Evolutionary conservation across 805 yeast species (phyloP), one percentile per base, ranked within the genome.

Genomic region (Kodamaea laetipori): DNA sequence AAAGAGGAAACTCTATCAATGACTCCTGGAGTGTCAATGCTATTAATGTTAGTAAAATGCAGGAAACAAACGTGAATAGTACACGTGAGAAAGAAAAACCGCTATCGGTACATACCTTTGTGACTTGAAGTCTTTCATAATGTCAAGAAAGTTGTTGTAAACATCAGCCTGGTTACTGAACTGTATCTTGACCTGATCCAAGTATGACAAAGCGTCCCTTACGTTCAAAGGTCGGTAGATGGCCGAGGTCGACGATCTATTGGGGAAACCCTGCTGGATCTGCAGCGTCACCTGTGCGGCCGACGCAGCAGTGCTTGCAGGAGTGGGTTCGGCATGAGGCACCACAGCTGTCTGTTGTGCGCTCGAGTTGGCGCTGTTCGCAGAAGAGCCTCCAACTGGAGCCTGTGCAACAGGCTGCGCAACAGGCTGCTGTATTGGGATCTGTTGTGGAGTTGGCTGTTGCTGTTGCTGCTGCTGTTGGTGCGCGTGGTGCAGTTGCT

Each of bases 111-210:
- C 34, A 30, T 30, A 30, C 34, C 34, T 30, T 69, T 92, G 97
- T 42, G 95, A 84, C 71, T 95, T 95, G 72, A 94, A 95, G 61
- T 95, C 99, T 71, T 95, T 95, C 99, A 94, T 94, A 51, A 94
- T 92, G 61, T 94, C 99, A 58, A 94, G 75, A 58, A 95, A 94
- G 64, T 87, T 90, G 65, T 94, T 94, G 73, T 94, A 94, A 33
- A 94, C 96, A 56, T 90, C 97, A 0, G 98, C 95, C 67, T 92
- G 95, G 52, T 82, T 78, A 63, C 80, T 85, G 66, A 94, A 94
- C 63, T 90, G 97, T 38, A 84, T 78, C 66, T 94, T 94, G 41
- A 94, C 99, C 66, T 90, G 96, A 61, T 95, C 99, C 53, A 94
- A 77, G 60, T 95, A 94, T 7, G 96, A 82, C 52, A 94, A 73